A percentile compares a stretch with the other conserved stretches of the same genome.
Evolutionary conservation across 192 early-diverging fungal genomes (phyloP).

Genomic region (Coemansia sp.): DNA sequence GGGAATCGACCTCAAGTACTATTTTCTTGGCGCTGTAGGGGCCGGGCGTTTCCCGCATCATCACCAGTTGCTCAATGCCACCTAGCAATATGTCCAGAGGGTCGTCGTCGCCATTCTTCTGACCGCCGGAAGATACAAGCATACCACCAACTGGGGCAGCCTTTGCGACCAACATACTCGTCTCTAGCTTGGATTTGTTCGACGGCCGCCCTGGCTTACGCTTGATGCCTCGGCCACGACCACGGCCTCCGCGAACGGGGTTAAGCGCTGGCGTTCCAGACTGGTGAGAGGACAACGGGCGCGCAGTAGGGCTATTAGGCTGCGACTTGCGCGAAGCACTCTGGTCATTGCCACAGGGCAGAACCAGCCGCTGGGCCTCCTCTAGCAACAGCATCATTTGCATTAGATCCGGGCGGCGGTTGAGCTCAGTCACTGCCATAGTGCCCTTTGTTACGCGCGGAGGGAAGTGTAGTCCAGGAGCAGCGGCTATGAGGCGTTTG

Average conservation of each 20-base stretch:
- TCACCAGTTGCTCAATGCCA: slow-evolving; percentile 40
- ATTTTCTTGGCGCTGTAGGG: neutral
- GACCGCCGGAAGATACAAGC: slow-evolving; percentile 5
- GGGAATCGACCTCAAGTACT: slow-evolving; percentile 25
- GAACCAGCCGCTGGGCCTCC: slow-evolving; percentile 49
- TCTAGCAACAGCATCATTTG: slow-evolving; percentile 54
- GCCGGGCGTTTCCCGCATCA: slow-evolving; percentile 8
- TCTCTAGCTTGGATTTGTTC: slow-evolving; percentile 1
- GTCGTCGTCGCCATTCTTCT: neutral
- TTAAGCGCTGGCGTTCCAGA: neutral
- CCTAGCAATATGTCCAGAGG: slow-evolving; percentile 19
- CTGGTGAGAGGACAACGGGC: neutral
- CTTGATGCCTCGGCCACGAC: slow-evolving; percentile 17
- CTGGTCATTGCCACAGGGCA: slow-evolving; percentile 2
- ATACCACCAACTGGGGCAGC: neutral
- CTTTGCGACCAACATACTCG: slow-evolving; percentile 5
- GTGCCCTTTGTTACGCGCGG: slow-evolving; percentile 14
- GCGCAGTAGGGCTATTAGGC: neutral
- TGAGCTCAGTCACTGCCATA: slow-evolving; percentile 29
- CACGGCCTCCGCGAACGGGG: slow-evolving; percentile 11
- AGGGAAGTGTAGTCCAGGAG: neutral
- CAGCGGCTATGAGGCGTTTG: neutral
- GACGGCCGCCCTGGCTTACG: slow-evolving; percentile 19
- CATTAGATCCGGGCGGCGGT: slow-evolving; percentile 44
- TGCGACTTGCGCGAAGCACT: neutral